These are phyloP conservation scores for Reticulascus tulasneorum DNA, from an alignment of 2,329 filamentous ascomycete genomes.

Conservation along the genomic window DNA sequence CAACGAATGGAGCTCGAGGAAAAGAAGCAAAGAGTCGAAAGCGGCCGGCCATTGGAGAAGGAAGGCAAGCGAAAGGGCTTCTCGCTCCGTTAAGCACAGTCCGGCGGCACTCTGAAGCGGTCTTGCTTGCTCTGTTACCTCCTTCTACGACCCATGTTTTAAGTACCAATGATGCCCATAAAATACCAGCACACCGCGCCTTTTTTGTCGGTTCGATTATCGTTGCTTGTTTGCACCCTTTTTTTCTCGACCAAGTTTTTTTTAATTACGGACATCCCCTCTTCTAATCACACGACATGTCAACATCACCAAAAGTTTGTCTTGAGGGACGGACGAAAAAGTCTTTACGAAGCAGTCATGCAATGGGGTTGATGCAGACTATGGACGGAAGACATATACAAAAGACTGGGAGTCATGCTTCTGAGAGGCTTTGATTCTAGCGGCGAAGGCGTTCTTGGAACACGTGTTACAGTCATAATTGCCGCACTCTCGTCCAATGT, in stretches of 20 bases:
- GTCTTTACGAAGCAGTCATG: constrained; percentile 32
- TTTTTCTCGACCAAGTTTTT: constrained; percentile 13
- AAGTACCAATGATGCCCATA: constrained; percentile 56
- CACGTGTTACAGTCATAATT: constrained; percentile 8
- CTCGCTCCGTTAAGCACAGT: constrained; percentile 76
- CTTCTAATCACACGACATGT: constrained; percentile 23
- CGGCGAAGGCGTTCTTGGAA: constrained; percentile 14
- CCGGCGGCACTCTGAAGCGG: constrained; percentile 7
- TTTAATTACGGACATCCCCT: constrained; percentile 13
- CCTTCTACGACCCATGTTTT: constrained; percentile 49
- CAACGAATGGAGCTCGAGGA: constrained; percentile 94
- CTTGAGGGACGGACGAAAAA: no score
- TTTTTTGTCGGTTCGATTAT: constrained; percentile 31
- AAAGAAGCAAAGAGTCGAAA: constrained; percentile 95
- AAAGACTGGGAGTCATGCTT: constrained; percentile 12
- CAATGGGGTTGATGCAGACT: constrained; percentile 28
- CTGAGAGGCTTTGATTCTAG: constrained; percentile 14
- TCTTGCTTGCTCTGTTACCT: constrained; percentile 10
- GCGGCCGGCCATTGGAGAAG: constrained; percentile 91
- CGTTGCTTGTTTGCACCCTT: constrained; percentile 14
- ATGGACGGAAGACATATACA: constrained; percentile 17
- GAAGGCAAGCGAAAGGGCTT: constrained; percentile 99
- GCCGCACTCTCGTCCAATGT: constrained; percentile 5
- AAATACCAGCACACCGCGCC: constrained; percentile 55
- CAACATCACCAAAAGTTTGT: constrained; percentile 31